Conservation (phyloP, 2,329 filamentous ascomycete species). For the Fusarium solani-melongenae region DNA sequence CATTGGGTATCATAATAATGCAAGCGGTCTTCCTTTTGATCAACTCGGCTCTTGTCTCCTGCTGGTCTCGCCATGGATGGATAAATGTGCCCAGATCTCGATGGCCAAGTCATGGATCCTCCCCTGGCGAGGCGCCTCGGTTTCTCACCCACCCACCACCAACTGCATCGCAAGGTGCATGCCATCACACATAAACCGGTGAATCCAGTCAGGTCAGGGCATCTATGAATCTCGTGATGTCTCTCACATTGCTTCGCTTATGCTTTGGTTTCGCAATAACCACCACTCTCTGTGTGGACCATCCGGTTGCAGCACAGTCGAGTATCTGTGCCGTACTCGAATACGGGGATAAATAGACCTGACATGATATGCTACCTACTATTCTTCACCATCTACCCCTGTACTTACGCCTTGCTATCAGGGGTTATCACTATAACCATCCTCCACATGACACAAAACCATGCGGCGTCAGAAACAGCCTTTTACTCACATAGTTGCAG, state of each 20-base stretch:
- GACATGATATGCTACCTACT: not conserved
- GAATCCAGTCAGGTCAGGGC: not conserved
- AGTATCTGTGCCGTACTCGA: not conserved
- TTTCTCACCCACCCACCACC: not conserved
- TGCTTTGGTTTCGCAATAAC: not conserved
- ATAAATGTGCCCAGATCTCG: not conserved
- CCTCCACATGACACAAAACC: not conserved
- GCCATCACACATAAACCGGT: not conserved
- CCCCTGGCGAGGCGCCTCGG: not conserved
- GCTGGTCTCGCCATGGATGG: not conserved
- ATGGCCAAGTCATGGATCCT: not conserved
- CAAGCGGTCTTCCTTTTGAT: not conserved
- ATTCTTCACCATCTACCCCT: not conserved
- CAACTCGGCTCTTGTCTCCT: not conserved
- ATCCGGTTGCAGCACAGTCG: not conserved
- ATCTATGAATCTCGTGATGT: not conserved
- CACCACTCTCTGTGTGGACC: not conserved
- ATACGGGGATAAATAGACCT: not conserved
- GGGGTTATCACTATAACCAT: not conserved
- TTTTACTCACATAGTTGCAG: not conserved
- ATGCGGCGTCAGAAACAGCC: not conserved
- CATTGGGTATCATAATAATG: not conserved
- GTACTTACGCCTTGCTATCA: not conserved
- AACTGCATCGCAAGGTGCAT: not conserved
- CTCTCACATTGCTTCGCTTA: not conserved